Evolutionary conservation across 2,329 filamentous ascomycete species (phyloP), one percentile per base, ranked within the genome.

Genomic region (Fusarium sp.): DNA sequence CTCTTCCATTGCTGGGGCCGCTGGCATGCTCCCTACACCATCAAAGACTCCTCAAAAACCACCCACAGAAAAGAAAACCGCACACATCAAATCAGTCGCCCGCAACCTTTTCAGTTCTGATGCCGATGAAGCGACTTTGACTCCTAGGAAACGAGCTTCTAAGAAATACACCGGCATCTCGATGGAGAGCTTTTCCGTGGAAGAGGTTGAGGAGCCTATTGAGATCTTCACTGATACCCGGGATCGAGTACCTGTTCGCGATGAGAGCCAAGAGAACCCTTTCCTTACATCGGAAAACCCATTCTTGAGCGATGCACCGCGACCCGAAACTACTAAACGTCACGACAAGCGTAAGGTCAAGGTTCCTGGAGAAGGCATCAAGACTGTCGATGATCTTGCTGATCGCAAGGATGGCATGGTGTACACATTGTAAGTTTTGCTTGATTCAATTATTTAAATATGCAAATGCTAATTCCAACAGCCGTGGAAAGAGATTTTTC

Each of bases 401-500:
- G 81, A 85, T 37, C 90, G 92, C 35, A 87, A 91, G 8, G 92
- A 95, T 79, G 93, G 93, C 66, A 87, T 94, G 78, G 84, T 94
- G 69, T 94, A 91, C 76, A 87, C 91, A 18, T 95, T 95, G 92
- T 94, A 86, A 87, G 92, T 91, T 19, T 51, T 73, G 48, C 31
- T 12, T 5, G 37, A 62, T 23, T 37, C 19, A 41, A 37, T 41
- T 39, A 38, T 41, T 60, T 48, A 62, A 49, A 49, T 45, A 31
- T 4, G 19, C 51, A 64, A 41, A 41, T 29, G n/a, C 51, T 68
- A 64, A 63, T 77, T 80, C 52, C 56, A 60, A 27, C 69, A 94
- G 92, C 85, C 93, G 93, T 76, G 93, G 93, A 79, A 94, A 92
- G 85, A 93, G 90, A 79, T 85, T 93, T 63, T 94, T 94, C 83